Percentiles rank a stretch among this genome's conserved stretches.
These are phyloP conservation scores for Dipodascus geniculatus DNA, from an alignment of 805 yeast species.

Conservation along the genomic window DNA sequence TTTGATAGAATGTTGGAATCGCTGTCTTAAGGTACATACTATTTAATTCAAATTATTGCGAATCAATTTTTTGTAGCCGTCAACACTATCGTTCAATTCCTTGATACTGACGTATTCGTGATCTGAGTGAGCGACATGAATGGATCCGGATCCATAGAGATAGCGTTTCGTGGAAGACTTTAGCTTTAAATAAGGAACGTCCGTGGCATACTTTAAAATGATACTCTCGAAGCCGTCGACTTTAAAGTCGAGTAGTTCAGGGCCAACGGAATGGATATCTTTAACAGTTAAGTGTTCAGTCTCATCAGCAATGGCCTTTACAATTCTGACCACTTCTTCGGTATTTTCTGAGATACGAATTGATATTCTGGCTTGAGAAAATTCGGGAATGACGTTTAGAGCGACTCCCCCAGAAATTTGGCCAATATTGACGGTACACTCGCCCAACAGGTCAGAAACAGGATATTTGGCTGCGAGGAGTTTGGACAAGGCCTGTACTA, in stretches of 20 bases:
- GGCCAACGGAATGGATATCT: conserved; percentile 23
- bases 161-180: conserved; percentile 32
- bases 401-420: conserved; percentile 50
- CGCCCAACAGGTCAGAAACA: conserved; percentile 40
- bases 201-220: conserved; percentile 41
- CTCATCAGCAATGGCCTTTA: conserved; percentile 27
- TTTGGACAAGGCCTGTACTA: conserved; percentile 39
- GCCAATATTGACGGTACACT: conserved; percentile 53
- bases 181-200: conserved; percentile 34
- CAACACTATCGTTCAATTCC: conserved; percentile 39
- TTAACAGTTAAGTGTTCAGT: conserved; percentile 17
- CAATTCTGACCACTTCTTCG: conserved; percentile 27
- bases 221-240: conserved; percentile 54
- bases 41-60: neutral
- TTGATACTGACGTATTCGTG: conserved; percentile 39
- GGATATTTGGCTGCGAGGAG: conserved; percentile 38
- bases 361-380: conserved; percentile 37
- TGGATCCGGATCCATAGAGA: conserved; percentile 58
- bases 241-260: conserved; percentile 41
- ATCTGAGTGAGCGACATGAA: conserved; percentile 48
- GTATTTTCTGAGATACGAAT: conserved; percentile 44
- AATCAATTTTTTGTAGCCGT: conserved; percentile 39
- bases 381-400: conserved; percentile 50
- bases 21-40: conserved; percentile 10
- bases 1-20: conserved; percentile 30